Conservation (phyloP, 1,284 basidiomycete genomes). For the Sanguinoderma infundibulare region DNA sequence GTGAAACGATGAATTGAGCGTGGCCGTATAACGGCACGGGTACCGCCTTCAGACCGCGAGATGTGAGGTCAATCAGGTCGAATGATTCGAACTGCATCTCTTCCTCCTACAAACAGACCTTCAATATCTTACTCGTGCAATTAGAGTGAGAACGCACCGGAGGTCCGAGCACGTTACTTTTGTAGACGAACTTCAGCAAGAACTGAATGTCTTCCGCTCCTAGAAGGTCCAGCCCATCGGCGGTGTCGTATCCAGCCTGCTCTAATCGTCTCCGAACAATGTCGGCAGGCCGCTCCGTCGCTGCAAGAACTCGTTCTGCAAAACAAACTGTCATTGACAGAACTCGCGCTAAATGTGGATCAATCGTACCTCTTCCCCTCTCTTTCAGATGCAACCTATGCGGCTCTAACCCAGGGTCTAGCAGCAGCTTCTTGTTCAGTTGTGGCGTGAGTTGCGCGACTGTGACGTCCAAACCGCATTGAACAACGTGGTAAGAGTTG, state of each 20-base stretch:
- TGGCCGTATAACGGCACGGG: conserved; percentile 90
- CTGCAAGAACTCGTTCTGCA: conserved; percentile 80
- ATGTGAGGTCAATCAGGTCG: conserved; percentile 86
- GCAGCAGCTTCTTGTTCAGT: conserved; percentile 63
- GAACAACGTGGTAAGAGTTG: conserved; percentile 74
- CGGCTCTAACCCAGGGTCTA: conserved; percentile 54
- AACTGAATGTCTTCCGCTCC: conserved; percentile 87
- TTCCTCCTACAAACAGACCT: conserved; percentile 54
- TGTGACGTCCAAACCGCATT: conserved; percentile 68
- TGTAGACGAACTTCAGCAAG: conserved; percentile 89
- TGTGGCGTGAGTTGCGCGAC: conserved; percentile 71
- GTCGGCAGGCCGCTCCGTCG: conserved; percentile 84
- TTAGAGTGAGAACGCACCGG: conserved; percentile 49
- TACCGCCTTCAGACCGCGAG: conserved; percentile 86
- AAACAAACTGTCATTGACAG: conserved; percentile 7
- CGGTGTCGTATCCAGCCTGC: conserved; percentile 89
- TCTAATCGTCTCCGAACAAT: conserved; percentile 86
- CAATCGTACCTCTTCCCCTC: conserved; percentile 73
- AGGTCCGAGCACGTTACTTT: conserved; percentile 69
- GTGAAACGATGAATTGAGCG: conserved; percentile 84
- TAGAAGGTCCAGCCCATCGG: conserved; percentile 82
- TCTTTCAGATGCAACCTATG: conserved; percentile 86
- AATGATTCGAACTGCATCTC: conserved; percentile 78
- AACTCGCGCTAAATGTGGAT: neutral
- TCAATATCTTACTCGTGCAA: neutral